A percentile compares a stretch with the other conserved stretches of the same genome.
phyloP scores from a whole-genome alignment of 257 asterid genomes.

The Solanum appendiculatum region DNA sequence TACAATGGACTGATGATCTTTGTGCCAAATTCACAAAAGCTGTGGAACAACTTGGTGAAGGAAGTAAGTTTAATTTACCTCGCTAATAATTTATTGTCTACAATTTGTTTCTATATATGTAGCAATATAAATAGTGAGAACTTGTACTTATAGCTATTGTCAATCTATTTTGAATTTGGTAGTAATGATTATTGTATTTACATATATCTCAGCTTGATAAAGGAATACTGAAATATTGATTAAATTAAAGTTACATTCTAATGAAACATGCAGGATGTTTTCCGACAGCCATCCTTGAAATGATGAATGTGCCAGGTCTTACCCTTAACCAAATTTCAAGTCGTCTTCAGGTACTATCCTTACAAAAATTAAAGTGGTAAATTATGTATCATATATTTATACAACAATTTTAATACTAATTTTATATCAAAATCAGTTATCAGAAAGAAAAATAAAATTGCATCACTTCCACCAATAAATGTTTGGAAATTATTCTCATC shows the following conservation, averaged over 20 bases:
- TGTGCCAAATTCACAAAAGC: constrained; percentile 11
- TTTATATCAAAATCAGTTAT: background rate
- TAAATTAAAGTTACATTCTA: background rate
- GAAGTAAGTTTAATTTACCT: constrained; percentile 12
- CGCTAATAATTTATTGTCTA: background rate
- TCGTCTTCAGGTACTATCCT: too few relatives aligned
- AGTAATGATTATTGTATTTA: background rate
- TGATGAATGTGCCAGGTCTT: constrained; percentile 15
- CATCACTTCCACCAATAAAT: background rate
- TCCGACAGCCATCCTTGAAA: constrained; percentile 4
- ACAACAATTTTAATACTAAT: too few relatives aligned
- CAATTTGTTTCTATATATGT: background rate
- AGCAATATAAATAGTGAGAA: background rate
- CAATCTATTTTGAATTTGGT: background rate
- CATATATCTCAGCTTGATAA: background rate
- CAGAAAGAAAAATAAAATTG: background rate
- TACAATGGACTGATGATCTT: constrained; percentile 13
- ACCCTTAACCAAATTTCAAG: constrained; percentile 5
- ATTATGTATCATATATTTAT: too few relatives aligned
- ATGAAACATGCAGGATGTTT: background rate
- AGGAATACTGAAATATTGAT: background rate
- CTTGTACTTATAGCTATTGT: background rate
- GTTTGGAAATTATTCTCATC: background rate
- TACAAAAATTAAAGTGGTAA: too few relatives aligned
- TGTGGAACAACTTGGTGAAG: constrained; percentile 12